Evolutionary conservation across 2,329 filamentous ascomycete species (phyloP).

Genomic region (Cytospora mali): DNA sequence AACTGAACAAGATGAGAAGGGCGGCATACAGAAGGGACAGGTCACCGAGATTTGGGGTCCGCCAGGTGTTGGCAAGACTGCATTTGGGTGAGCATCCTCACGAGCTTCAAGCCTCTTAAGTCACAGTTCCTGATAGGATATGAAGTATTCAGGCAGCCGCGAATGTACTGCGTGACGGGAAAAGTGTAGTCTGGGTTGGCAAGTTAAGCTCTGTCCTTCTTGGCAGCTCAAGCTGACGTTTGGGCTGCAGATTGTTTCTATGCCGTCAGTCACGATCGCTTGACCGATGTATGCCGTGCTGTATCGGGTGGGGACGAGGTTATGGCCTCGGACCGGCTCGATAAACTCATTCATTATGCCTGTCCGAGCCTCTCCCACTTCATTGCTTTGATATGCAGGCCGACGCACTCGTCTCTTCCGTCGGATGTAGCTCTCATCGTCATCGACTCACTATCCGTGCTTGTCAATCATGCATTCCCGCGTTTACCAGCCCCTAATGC

Average conservation of each 20-base stretch:
- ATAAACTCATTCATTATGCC: conserved; percentile 51
- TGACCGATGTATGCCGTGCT: conserved; percentile 36
- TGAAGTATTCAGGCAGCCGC: conserved; percentile 70
- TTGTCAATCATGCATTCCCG: conserved; percentile 78
- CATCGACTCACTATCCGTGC: conserved; percentile 75
- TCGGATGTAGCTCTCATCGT: conserved; percentile 68
- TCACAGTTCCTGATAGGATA: not conserved
- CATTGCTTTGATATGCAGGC: conserved; percentile 72
- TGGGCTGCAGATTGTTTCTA: conserved; percentile 51
- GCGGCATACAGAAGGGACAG: conserved; percentile 73
- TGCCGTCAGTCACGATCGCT: conserved; percentile 42
- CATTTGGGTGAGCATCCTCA: conserved; percentile 66
- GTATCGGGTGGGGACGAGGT: conserved; percentile 11
- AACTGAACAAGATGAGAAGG: conserved; percentile 32
- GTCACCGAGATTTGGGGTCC: conserved; percentile 88
- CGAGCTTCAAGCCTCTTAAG: conserved; percentile 25
- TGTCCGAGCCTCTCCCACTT: conserved; percentile 69
- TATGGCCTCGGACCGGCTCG: conserved; percentile 30
- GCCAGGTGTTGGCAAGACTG: conserved; percentile 82
- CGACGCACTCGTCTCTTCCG: conserved; percentile 66
- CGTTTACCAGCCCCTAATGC: conserved; percentile 50
- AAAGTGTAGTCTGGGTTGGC: conserved; percentile 83
- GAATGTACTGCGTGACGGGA: conserved; percentile 61
- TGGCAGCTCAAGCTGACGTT: conserved; percentile 14
- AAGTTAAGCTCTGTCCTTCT: conserved; percentile 40